These are phyloP conservation scores for Sicyos edulis DNA, from an alignment of 306 rosid genomes.

Conservation along the genomic window DNA sequence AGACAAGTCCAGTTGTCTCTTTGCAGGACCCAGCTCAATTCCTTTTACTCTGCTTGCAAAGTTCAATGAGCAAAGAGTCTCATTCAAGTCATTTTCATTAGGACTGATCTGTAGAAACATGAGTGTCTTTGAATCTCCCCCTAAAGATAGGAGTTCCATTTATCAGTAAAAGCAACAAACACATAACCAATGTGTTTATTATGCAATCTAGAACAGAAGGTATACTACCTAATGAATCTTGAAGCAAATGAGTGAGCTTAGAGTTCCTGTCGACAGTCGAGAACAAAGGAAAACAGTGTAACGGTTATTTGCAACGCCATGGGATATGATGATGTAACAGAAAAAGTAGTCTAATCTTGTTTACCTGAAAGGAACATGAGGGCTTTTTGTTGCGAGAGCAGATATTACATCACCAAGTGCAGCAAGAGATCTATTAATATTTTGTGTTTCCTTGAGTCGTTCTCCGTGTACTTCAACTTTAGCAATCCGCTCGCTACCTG, in stretches of 20 bases:
- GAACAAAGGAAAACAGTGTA: background rate
- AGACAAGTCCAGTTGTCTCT: slow-evolving; percentile 62
- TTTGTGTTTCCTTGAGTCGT: slow-evolving; percentile 87
- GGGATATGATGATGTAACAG: background rate
- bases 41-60: slow-evolving; percentile 96
- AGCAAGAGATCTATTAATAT: slow-evolving; percentile 86
- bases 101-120: slow-evolving; percentile 98
- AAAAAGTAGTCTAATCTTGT: background rate
- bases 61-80: slow-evolving; percentile 92
- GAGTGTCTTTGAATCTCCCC: slow-evolving; percentile 95
- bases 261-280: slow-evolving; percentile 56
- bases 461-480: slow-evolving; percentile 97
- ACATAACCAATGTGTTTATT: slow-evolving; percentile 2
- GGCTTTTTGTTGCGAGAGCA: slow-evolving; percentile 82
- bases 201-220: slow-evolving; percentile 9
- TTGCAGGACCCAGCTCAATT: slow-evolving; percentile 89
- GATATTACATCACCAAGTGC: slow-evolving; percentile 98
- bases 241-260: slow-evolving; percentile 96
- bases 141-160: slow-evolving; percentile 33
- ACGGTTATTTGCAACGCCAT: background rate
- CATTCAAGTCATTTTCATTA: slow-evolving; percentile 78
- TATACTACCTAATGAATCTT: slow-evolving; percentile 80
- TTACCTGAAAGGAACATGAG: slow-evolving; percentile 90
- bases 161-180: slow-evolving; percentile 25
- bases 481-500: slow-evolving; percentile 92